Evolutionary conservation across 2,329 filamentous ascomycete species (phyloP).

Genomic region (Aspergillus udagawae): DNA sequence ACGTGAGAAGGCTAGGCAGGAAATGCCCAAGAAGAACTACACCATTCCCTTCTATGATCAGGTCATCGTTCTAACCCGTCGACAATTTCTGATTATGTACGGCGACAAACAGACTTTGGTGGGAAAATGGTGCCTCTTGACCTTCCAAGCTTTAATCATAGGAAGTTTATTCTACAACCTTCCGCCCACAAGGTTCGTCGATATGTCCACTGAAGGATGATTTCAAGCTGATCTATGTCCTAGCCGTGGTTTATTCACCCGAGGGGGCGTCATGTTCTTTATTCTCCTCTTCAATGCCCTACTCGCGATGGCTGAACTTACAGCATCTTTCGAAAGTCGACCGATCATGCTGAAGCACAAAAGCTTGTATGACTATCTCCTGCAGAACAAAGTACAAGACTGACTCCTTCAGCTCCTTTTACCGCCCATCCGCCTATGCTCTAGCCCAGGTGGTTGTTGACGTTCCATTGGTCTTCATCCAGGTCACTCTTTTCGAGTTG

Average conservation of each 20-base stretch:
- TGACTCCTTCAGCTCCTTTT: slow-evolving; percentile 51
- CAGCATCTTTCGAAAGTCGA: slow-evolving; percentile 57
- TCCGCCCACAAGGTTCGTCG: slow-evolving; percentile 43
- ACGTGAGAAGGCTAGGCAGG: slow-evolving; percentile 36
- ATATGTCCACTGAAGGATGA: too few species aligned
- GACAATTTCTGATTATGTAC: slow-evolving; percentile 50
- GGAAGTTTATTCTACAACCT: slow-evolving; percentile 53
- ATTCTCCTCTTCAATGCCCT: slow-evolving; percentile 61
- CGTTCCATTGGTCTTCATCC: slow-evolving; percentile 54
- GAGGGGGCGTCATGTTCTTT: slow-evolving; percentile 60
- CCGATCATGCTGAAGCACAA: slow-evolving; percentile 69
- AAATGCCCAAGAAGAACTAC: slow-evolving; percentile 49
- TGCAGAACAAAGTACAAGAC: background rate
- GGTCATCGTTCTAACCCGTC: slow-evolving; percentile 53
- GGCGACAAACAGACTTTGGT: slow-evolving; percentile 50
- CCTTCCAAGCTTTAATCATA: slow-evolving; percentile 44
- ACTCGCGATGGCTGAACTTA: slow-evolving; percentile 58
- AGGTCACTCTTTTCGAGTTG: slow-evolving; percentile 56
- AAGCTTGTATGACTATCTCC: slow-evolving; percentile 46
- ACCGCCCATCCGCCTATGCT: slow-evolving; percentile 58
- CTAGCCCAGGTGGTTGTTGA: slow-evolving; percentile 57
- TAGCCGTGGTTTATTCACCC: slow-evolving; percentile 53
- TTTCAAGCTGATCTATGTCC: background rate
- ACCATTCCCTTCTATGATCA: slow-evolving; percentile 50
- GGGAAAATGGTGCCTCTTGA: slow-evolving; percentile 50